Base-by-base conservation (phyloP, 176 grass and related monocot species). In the bread wheat (Triticum aestivum) region DNA sequence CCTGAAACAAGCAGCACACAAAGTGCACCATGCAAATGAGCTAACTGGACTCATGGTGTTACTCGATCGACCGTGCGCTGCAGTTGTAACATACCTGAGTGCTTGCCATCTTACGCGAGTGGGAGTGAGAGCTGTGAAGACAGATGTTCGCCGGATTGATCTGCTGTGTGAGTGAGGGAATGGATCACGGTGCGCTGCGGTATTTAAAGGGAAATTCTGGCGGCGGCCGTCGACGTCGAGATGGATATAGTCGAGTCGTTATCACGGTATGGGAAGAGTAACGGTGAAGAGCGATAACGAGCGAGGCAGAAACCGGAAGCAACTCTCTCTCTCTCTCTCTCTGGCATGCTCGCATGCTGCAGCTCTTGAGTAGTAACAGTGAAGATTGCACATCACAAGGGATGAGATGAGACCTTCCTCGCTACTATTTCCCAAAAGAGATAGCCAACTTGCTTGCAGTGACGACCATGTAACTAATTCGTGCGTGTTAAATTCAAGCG, bases 1-100 rank as follows among this genome's bases (percentile, higher is more conserved):
- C 81, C 85, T 94, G 77, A 27, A 11, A 41, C 69, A 79, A 33
- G 75, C 75, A 7, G 51, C 15, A 62, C 23, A 67, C 38, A 14
- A 14, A 5, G 63, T 2, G 21, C 32, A 15, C 20, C 1, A 24
- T 1, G 26, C 9, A 39, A 7, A 29, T 52, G 18, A 27, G 32
- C 67, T 10, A 11, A 0, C 17, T 34, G 51, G 15, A 6, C 51
- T 17, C 10, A 42, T 21, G 9, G 4, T 10, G 33, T 7, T 26
- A 41, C 37, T 41, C 3, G 20, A 6, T 23, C 45, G 45, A 47
- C 45, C 11, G 2, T 21, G 18, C 42, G 37, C 21, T 39, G 5
- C 35, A n/a, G 2, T 34, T 20, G 14, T 15, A 74, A 74, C 26
- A 26, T 76, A 76, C 73, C 73, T 75, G 73, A 56, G 30, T 10